phyloP scores from a whole-genome alignment of 768 basidiomycete species.

The Postia placenta region DNA sequence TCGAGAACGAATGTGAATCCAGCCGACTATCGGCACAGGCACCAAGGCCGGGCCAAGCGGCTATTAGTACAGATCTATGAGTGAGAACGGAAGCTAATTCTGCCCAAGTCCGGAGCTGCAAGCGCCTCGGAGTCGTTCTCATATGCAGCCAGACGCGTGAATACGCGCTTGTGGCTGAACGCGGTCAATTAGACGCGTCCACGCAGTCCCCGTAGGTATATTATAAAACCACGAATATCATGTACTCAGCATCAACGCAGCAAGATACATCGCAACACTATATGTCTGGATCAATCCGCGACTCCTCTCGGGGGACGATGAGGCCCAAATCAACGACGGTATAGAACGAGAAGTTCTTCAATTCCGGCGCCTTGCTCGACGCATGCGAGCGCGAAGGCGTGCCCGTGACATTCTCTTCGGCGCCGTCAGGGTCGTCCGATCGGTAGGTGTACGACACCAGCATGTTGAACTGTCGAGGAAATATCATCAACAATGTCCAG shows the following conservation, averaged over 20 bases:
- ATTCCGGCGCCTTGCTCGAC: conserved; percentile 52
- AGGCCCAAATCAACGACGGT: conserved; percentile 75
- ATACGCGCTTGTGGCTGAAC: conserved; percentile 1
- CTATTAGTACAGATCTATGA: too few species aligned
- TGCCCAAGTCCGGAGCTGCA: too few species aligned
- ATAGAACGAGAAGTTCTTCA: conserved; percentile 89
- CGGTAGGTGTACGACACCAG: conserved; percentile 91
- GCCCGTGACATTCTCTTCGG: conserved; percentile 42
- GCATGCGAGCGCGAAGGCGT: conserved; percentile 28
- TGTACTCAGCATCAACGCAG: not conserved
- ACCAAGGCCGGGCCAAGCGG: too few species aligned
- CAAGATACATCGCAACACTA: not conserved
- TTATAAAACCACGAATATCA: not conserved
- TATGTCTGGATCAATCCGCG: conserved; percentile 7
- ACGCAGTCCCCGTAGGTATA: not conserved
- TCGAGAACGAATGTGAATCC: too few species aligned
- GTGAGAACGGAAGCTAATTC: too few species aligned
- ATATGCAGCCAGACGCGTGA: too few species aligned
- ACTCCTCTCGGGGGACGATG: conserved; percentile 57
- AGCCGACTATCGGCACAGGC: too few species aligned
- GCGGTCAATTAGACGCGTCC: not conserved
- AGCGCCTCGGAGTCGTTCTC: too few species aligned
- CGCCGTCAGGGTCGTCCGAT: conserved; percentile 76
- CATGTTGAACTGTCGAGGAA: conserved; percentile 75
- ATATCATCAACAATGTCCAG: too few species aligned